These are phyloP conservation scores for Gynandropsis gynandra DNA, from an alignment of 345 rosid genomes.

Conservation along the genomic window DNA sequence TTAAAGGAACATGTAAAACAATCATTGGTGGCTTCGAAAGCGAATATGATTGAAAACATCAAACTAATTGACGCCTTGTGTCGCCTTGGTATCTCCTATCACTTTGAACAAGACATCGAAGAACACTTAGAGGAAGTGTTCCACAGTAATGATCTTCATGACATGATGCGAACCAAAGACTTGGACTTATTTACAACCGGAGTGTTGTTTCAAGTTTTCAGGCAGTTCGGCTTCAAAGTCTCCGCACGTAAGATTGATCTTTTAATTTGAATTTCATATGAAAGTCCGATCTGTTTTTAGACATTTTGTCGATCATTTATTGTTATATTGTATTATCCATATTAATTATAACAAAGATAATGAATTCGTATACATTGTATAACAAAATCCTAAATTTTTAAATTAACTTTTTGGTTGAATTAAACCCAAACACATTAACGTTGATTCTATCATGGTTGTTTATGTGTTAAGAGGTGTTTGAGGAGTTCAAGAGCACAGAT, in stretches of 20 bases:
- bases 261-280: too few species aligned
- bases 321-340: too few species aligned
- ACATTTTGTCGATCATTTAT: too few species aligned
- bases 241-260: constrained; percentile 13
- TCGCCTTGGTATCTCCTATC: constrained; percentile 23
- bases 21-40: constrained; percentile 4
- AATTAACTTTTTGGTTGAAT: too few species aligned
- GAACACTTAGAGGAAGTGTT: constrained; percentile 4
- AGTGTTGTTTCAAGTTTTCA: constrained; percentile 22
- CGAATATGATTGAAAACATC: constrained; percentile 13
- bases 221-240: constrained; percentile 21
- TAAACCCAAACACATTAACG: too few species aligned
- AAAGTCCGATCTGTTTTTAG: too few species aligned
- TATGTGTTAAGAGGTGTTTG: constrained; percentile 18
- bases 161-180: neutral
- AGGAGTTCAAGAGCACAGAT: constrained; percentile 10
- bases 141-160: neutral
- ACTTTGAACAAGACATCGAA: constrained; percentile 11
- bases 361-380: too few species aligned
- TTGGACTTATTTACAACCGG: constrained; percentile 17
- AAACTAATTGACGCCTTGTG: constrained; percentile 18
- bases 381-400: too few species aligned
- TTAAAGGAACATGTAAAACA: constrained; percentile 14
- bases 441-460: too few species aligned
- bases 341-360: too few species aligned